Evolutionary conservation across 345 rosid species (phyloP).

Genomic region (Eucalyptus pauciflora): DNA sequence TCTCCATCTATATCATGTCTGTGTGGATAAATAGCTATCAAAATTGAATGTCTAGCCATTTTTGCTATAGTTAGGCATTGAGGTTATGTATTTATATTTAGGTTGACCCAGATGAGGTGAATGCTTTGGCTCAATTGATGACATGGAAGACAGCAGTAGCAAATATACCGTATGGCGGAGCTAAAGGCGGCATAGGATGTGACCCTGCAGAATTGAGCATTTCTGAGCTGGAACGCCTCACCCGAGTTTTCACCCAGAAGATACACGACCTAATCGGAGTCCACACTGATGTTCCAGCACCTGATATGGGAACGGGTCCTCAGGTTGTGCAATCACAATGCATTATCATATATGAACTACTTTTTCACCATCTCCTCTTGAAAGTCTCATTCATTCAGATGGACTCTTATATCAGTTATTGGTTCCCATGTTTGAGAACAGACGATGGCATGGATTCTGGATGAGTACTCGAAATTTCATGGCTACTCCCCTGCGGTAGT

Average conservation of each 20-base stretch:
- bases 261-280: slow-evolving; percentile 87
- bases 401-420: neutral
- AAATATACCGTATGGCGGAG: slow-evolving; percentile 92
- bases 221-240: slow-evolving; percentile 79
- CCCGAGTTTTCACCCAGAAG: slow-evolving; percentile 92
- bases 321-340: slow-evolving; percentile 35
- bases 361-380: neutral
- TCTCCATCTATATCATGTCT: neutral
- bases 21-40: neutral
- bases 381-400: neutral
- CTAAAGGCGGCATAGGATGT: slow-evolving; percentile 98
- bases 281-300: slow-evolving; percentile 95
- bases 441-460: slow-evolving; percentile 99
- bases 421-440: slow-evolving; percentile 11
- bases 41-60: neutral
- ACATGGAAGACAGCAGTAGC: slow-evolving; percentile 99
- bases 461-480: slow-evolving; percentile 91
- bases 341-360: neutral
- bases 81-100: slow-evolving; percentile 1
- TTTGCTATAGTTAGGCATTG: neutral
- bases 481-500: slow-evolving; percentile 93
- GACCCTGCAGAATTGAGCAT: slow-evolving; percentile 51
- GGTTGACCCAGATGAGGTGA: slow-evolving; percentile 98
- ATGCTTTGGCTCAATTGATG: slow-evolving; percentile 94
- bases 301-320: slow-evolving; percentile 96